Base-by-base conservation (phyloP, 2,329 filamentous ascomycete species). In the Metarhizium album region DNA sequence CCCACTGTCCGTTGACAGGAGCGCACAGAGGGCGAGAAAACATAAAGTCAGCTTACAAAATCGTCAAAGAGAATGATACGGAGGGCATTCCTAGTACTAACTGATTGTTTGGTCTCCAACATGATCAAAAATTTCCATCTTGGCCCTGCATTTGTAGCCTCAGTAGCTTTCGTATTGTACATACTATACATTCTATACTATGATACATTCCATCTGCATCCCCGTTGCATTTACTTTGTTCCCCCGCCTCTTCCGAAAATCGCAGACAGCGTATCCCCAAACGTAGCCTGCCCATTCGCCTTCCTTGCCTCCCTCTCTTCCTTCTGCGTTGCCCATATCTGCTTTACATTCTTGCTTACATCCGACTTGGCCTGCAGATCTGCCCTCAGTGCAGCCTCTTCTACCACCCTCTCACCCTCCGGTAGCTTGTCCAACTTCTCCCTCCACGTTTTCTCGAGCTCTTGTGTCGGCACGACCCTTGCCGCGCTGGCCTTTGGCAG, bases 311-410 rank as follows among this genome's bases (percentile, higher is more conserved):
- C 70, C 48, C 77, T 82, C 60, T 78, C 73, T 57, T 75, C 75
- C 64, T 76, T 79, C 57, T 82, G 72, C 59, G 74, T 69, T 51
- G 76, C 68, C 67, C 79, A 75, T 53, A 83, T 63, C 46, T 71
- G 69, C 58, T 76, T 69, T 54, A 87, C 68, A 53, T 75, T 65
- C 55, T 70, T 65, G 48, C 80, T 76, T 59, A 87, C 73, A 58
- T 84, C 75, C 46, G 74, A 66, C 62, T 82, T 80, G 56, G 78
- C 75, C 60, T 78, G 70, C 51, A 78, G 67, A 68, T 88, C 82
- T 6, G 79, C 82, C 52, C 74, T 72, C 54, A 86, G 70, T 20
- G 84, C 79, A 53, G 77, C 76, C 64, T 84, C 77, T 64, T 88
- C 84, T 18, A 82, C 65, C 42, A 73, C 71, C 27, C 80, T 72